Conservation (phyloP, 768 basidiomycete species). For the Roridomyces roridus region DNA sequence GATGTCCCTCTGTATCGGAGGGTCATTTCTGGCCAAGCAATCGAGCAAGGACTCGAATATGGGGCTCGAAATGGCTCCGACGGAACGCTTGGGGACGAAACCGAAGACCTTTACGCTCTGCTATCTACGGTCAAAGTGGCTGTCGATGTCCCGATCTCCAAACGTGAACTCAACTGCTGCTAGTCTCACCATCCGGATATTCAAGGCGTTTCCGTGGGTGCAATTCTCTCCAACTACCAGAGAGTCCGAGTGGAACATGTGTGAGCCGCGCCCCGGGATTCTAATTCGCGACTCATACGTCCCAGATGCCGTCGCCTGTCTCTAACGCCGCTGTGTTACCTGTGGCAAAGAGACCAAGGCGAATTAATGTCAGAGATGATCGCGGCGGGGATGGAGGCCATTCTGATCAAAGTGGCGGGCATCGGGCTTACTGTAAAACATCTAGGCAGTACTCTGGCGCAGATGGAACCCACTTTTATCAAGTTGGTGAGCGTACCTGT, state of each 20-base stretch:
- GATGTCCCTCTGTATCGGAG: slow-evolving; percentile 85
- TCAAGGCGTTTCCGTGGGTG: slow-evolving; percentile 90
- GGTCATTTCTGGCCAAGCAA: slow-evolving; percentile 79
- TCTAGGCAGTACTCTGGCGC: slow-evolving; percentile 74
- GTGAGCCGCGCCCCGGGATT: slow-evolving; percentile 47
- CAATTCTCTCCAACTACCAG: slow-evolving; percentile 97
- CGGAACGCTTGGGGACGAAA: slow-evolving; percentile 87
- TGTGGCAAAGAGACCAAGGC: slow-evolving; percentile 94
- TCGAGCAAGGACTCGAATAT: slow-evolving; percentile 87
- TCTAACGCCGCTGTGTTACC: slow-evolving; percentile 81
- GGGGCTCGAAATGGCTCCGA: slow-evolving; percentile 60
- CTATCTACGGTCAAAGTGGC: slow-evolving; percentile 78
- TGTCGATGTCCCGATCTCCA: slow-evolving; percentile 1
- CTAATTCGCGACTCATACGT: background rate
- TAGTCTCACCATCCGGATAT: slow-evolving; percentile 82
- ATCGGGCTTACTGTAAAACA: slow-evolving; percentile 83
- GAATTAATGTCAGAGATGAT: slow-evolving; percentile 90
- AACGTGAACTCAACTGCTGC: background rate
- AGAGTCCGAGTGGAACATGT: slow-evolving; percentile 97
- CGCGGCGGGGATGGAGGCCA: slow-evolving; percentile 72
- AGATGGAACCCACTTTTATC: slow-evolving; percentile 76
- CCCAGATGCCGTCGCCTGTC: slow-evolving; percentile 80
- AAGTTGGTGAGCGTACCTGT: slow-evolving; percentile 62
- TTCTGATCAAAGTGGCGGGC: slow-evolving; percentile 96
- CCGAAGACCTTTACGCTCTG: slow-evolving; percentile 87